These are phyloP conservation scores for Penicillium simplicissimum DNA, from an alignment of 495 filamentous ascomycete species.

Conservation along the genomic window DNA sequence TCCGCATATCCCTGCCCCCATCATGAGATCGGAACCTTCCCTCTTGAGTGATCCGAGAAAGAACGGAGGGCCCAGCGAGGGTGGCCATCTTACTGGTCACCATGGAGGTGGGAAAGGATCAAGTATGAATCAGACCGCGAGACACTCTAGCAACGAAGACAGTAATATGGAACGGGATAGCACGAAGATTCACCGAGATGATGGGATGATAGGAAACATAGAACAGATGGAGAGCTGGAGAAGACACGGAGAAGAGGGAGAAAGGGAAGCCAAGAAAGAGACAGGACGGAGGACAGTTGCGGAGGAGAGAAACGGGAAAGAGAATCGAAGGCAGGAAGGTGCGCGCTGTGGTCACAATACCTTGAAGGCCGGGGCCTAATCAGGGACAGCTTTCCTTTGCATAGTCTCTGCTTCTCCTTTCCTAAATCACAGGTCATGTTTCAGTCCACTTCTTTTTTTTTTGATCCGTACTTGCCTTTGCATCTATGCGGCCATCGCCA, in stretches of 20 bases:
- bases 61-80: constrained; percentile 25
- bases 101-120: constrained; percentile 1
- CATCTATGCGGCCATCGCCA: background rate
- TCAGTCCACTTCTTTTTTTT: background rate
- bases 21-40: constrained; percentile 19
- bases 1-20: constrained; percentile 17
- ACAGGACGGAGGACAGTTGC: background rate
- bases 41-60: constrained; percentile 28
- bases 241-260: background rate
- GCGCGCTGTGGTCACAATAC: background rate
- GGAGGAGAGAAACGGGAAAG: background rate
- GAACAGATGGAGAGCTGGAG: constrained; percentile 1
- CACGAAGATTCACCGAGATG: background rate
- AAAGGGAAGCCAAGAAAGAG: background rate
- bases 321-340: background rate
- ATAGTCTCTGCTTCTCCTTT: background rate
- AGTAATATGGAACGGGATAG: background rate
- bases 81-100: constrained; percentile 31
- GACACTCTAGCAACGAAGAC: background rate
- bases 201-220: background rate
- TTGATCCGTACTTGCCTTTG: background rate
- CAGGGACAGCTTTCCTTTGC: background rate
- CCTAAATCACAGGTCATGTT: background rate
- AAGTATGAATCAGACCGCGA: background rate
- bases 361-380: background rate